A percentile compares a stretch with the other conserved stretches of the same genome.
These are phyloP conservation scores for Kazachstania sp. DNA, from an alignment of 1,139 yeast genomes.

Conservation along the genomic window DNA sequence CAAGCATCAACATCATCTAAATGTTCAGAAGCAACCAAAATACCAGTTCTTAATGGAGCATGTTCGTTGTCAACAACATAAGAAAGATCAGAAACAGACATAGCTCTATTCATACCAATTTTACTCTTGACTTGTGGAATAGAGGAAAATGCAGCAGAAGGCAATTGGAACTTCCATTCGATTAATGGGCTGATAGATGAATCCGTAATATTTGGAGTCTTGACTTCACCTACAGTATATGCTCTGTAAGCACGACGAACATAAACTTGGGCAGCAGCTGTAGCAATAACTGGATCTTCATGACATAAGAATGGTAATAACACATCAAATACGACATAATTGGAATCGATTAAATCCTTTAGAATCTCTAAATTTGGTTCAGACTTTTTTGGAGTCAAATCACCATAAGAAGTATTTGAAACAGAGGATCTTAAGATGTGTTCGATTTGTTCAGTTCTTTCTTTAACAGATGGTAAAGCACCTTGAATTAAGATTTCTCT, in stretches of 20 bases:
- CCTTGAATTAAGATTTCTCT: constrained; percentile 95
- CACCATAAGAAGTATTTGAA: constrained; percentile 83
- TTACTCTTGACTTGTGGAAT: constrained; percentile 45
- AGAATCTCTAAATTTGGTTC: constrained; percentile 75
- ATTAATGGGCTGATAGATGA: constrained; percentile 47
- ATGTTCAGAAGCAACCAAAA: constrained; percentile 73
- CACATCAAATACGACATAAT: constrained; percentile 93
- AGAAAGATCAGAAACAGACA: constrained; percentile 86
- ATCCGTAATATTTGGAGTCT: constrained; percentile 40
- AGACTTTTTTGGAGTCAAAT: constrained; percentile 64
- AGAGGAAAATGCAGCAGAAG: constrained; percentile 66
- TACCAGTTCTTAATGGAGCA: constrained; percentile 72
- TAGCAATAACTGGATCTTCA: constrained; percentile 77
- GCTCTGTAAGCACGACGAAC: constrained; percentile 97
- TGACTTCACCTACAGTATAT: constrained; percentile 72
- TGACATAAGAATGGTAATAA: constrained; percentile 82
- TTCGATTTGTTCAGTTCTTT: constrained; percentile 94
- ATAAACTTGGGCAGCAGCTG: constrained; percentile 95
- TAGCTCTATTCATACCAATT: constrained; percentile 65
- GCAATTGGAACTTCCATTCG: constrained; percentile 87
- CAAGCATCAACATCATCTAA: constrained; percentile 86
- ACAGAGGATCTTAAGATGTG: constrained; percentile 90
- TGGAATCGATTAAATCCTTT: constrained; percentile 90
- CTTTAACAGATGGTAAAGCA: constrained; percentile 90
- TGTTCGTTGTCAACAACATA: constrained; percentile 63